Evolutionary conservation across 2,329 filamentous ascomycete genomes (phyloP), one percentile per base, ranked within the genome.

Genomic region (Orbilia javanica): DNA sequence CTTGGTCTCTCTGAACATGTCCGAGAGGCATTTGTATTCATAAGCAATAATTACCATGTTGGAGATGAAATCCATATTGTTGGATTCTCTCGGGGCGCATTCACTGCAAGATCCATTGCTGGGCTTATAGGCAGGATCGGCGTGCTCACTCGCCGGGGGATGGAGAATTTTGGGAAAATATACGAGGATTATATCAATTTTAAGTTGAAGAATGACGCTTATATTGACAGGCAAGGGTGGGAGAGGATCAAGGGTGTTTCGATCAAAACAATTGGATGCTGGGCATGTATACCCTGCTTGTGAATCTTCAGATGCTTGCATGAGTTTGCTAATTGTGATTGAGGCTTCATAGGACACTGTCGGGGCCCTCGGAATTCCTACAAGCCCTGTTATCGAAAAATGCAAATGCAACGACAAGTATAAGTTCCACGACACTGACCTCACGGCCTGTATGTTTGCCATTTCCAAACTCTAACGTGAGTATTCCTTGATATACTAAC

Each of bases 21-120:
- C 67, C 87, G 88, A 13, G 89, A 90, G 82, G 88, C 88, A 0
- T 91, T 91, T 81, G 85, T 87, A 5, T 91, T 90, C 81, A 84
- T 90, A 1, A 89, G 88, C 69, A 86, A 87, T 80, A 91, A 91
- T 82, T 90, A 90, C 80, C 85, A 86, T 68, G 85, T 87, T 67
- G 87, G 88, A 2, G 88, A 90, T 79, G 86, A 89, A 79, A 88
- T 89, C 55, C 83, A 87, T 79, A 69, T 89, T 25, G 82, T 89
- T 29, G 88, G 88, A 1, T 90, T 88, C 84, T 89, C 88, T 1
- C 85, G 88, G 5, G 88, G 88, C 2, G 88, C 88, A 5, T 90
- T 89, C 80, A 90, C 88, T 0, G 88, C 86, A 0, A 85, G 88
- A 22, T 88, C 87, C 1, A 85, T 89, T 4, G 87, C 87, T 1